Conservation (phyloP, 2,329 filamentous ascomycete genomes). For the Didymella glomerata region DNA sequence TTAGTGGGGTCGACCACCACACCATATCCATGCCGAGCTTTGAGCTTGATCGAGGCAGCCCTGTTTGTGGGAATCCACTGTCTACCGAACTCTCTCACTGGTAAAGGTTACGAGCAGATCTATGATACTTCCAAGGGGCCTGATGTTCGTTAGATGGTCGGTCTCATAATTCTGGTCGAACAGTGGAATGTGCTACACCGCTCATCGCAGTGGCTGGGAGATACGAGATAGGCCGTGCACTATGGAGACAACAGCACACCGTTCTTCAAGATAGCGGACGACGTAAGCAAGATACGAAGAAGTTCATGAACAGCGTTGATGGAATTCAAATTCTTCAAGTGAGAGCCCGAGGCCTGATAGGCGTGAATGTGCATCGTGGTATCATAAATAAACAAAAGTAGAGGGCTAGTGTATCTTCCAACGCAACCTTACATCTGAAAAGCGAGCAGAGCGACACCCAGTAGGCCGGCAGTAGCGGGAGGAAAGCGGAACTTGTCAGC, state of each 20-base stretch:
- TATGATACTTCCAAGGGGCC: no score
- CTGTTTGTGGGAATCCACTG: neutral
- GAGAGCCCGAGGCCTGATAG: neutral
- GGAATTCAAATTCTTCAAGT: neutral
- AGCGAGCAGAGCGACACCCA: slow-evolving; percentile 20
- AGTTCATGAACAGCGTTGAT: neutral
- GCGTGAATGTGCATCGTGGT: slow-evolving; percentile 4
- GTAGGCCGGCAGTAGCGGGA: slow-evolving; percentile 16
- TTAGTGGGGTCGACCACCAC: neutral
- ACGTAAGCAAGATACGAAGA: neutral
- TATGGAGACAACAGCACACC: neutral
- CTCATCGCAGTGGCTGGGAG: slow-evolving; percentile 2
- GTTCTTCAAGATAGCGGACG: no score
- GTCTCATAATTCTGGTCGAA: neutral
- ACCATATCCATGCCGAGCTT: neutral
- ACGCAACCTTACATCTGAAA: slow-evolving; percentile 1
- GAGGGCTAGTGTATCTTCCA: neutral
- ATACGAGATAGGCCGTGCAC: slow-evolving; percentile 15
- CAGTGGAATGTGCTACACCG: neutral
- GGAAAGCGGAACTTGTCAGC: slow-evolving; percentile 13
- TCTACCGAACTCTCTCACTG: no score
- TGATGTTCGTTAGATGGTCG: no score
- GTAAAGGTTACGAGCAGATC: no score
- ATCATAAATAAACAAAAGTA: slow-evolving; percentile 6
- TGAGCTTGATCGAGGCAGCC: neutral